phyloP scores from a whole-genome alignment of 2,329 filamentous ascomycete species.

The Aspergillus piperis region DNA sequence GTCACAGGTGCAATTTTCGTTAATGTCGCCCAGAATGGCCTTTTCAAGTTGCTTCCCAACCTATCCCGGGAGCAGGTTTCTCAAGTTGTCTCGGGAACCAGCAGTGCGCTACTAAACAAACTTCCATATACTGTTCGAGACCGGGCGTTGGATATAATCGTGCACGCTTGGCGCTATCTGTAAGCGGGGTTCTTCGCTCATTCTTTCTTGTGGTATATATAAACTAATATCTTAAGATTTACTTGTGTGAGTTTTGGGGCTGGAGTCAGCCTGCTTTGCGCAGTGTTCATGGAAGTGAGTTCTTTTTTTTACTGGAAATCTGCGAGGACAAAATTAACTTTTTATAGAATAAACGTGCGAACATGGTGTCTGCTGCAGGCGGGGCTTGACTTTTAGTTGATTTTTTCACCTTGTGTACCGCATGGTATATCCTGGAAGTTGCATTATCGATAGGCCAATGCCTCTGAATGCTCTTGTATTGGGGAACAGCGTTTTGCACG shows the following conservation, averaged over 20 bases:
- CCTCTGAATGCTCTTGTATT: no score
- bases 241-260: not conserved
- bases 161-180: not conserved
- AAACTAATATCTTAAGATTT: not conserved
- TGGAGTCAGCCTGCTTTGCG: not conserved
- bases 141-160: not conserved
- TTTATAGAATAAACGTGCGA: no score
- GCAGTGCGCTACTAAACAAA: not conserved
- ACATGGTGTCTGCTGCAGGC: no score
- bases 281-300: not conserved
- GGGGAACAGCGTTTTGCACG: no score
- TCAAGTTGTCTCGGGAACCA: not conserved
- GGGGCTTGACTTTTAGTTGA: no score
- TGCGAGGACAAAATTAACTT: no score
- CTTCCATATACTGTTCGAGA: not conserved
- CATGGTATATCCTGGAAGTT: no score
- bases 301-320: no score
- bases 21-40: slow-evolving; percentile 10
- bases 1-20: slow-evolving; percentile 18
- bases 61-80: not conserved
- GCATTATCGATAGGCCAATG: no score
- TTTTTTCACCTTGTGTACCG: no score
- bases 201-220: not conserved
- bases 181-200: not conserved
- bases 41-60: slow-evolving; percentile 15